Evolutionary conservation across 2,329 filamentous ascomycete species (phyloP).

Genomic region (Trichoderma aggressivum): DNA sequence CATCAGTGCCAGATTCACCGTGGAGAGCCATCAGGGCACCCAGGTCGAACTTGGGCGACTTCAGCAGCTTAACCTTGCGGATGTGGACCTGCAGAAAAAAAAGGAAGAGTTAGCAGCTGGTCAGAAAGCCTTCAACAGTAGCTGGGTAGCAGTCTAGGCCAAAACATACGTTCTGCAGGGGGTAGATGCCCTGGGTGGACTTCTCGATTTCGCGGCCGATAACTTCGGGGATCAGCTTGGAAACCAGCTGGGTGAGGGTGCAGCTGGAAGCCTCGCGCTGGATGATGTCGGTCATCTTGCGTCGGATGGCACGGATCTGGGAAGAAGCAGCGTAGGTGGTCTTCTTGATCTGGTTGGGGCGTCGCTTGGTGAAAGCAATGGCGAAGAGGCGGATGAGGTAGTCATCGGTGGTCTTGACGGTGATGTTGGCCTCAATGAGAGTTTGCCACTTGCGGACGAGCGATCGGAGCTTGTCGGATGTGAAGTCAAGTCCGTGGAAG

Average conservation of each 20-base stretch:
- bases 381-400: constrained; percentile 99
- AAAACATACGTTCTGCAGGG: constrained; percentile 88
- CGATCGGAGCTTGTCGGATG: constrained; percentile 98
- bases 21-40: constrained; percentile 94
- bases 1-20: constrained; percentile 94
- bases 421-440: constrained; percentile 98
- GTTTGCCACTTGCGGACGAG: constrained; percentile 99
- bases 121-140: background rate
- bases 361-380: constrained; percentile 98
- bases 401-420: constrained; percentile 99
- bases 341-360: constrained; percentile 99
- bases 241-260: constrained; percentile 93
- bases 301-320: constrained; percentile 95
- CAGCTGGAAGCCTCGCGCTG: constrained; percentile 90
- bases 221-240: constrained; percentile 98
- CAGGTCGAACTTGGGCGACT: constrained; percentile 98
- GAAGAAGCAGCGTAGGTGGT: constrained; percentile 97
- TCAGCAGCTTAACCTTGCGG: constrained; percentile 99
- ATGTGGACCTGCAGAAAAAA: constrained; percentile 76
- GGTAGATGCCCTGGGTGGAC: constrained; percentile 98
- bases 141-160: background rate
- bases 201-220: constrained; percentile 99
- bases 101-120: constrained; percentile 19
- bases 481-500: constrained; percentile 99
- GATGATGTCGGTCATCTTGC: constrained; percentile 99